A percentile compares a stretch with the other conserved stretches of the same genome.
phyloP scores from a whole-genome alignment of 495 filamentous ascomycete species.

The Aspergillus biplanus region DNA sequence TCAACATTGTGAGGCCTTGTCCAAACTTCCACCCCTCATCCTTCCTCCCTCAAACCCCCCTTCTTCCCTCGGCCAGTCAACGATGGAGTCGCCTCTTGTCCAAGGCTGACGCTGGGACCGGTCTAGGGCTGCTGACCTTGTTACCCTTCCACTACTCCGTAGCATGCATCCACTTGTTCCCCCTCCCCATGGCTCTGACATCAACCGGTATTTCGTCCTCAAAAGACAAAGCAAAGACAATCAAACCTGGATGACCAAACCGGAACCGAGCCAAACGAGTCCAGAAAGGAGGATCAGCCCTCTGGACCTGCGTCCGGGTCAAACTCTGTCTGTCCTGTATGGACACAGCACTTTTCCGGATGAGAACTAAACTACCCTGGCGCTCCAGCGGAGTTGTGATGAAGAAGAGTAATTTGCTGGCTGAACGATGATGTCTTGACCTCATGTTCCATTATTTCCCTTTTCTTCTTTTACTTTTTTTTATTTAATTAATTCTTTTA shows the following conservation, averaged over 20 bases:
- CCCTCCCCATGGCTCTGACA: slow-evolving; percentile 45
- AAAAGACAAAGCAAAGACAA: slow-evolving; percentile 39
- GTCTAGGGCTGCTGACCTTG: slow-evolving; percentile 25
- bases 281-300: slow-evolving; percentile 51
- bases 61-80: slow-evolving; percentile 18
- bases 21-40: slow-evolving; percentile 23
- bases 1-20: slow-evolving; percentile 29
- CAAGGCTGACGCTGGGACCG: slow-evolving; percentile 23
- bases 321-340: slow-evolving; percentile 47
- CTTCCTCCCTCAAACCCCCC: slow-evolving; percentile 18
- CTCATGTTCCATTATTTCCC: slow-evolving; percentile 37
- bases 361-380: slow-evolving; percentile 41
- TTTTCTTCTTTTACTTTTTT: slow-evolving; percentile 25
- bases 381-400: slow-evolving; percentile 35
- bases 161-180: slow-evolving; percentile 46
- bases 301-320: slow-evolving; percentile 53
- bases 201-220: slow-evolving; percentile 44
- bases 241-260: slow-evolving; percentile 39
- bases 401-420: slow-evolving; percentile 35
- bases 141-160: slow-evolving; percentile 32
- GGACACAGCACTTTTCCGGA: slow-evolving; percentile 41
- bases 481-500: slow-evolving; percentile 22
- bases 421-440: slow-evolving; percentile 50
- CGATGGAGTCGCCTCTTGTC: slow-evolving; percentile 16
- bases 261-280: slow-evolving; percentile 43